Evolutionary conservation across 495 filamentous ascomycete species (phyloP), one percentile per base, ranked within the genome.

Genomic region (Aspergillus wentii): DNA sequence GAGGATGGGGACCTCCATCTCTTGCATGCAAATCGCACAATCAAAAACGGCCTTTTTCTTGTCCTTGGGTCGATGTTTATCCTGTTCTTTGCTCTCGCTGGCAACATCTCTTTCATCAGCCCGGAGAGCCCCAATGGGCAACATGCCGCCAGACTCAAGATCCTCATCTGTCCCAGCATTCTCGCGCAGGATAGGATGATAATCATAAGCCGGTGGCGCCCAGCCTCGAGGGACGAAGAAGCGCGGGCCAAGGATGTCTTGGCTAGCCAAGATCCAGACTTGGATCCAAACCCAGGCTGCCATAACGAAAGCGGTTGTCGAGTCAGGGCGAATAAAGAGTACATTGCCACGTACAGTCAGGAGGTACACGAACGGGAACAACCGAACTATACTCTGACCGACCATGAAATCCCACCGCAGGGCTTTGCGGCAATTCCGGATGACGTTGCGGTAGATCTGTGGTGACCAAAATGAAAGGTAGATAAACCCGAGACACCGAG

Each of bases 1-100:
- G 6, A 94, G 68, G 26, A 95, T 80, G 1, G 88, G 88, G 5
- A 95, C 88, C 46, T 94, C 88, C 9, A 98, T 79, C 17, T 81
- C 75, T 62, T 95, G 85, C 62, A 90, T 83, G 54, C 92, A 98
- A 38, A 98, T 95, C 2, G 91, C 91, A 56, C 92, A 98, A 54
- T 98, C 91, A 38, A 91, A 85, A 4, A 80, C 51, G 30, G 70
- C 74, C 62, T 76, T 76, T 41, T 79, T 78, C 21, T 62, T 71
- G 35, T 66, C 61, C 44, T 60, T 62, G 17, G 55, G 40, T 14
- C 61, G 53, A 2, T 56, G 53, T 33, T 59, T 65, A 35, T 65
- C 62, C 20, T 62, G 57, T 20, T 63, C 63, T 43, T 60, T 49
- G 32, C 59, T 35, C 41, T 66, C 59, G 56, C 62, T 43, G 30